phyloP scores from a whole-genome alignment of 345 rosid species.

The Pistacia atlantica region DNA sequence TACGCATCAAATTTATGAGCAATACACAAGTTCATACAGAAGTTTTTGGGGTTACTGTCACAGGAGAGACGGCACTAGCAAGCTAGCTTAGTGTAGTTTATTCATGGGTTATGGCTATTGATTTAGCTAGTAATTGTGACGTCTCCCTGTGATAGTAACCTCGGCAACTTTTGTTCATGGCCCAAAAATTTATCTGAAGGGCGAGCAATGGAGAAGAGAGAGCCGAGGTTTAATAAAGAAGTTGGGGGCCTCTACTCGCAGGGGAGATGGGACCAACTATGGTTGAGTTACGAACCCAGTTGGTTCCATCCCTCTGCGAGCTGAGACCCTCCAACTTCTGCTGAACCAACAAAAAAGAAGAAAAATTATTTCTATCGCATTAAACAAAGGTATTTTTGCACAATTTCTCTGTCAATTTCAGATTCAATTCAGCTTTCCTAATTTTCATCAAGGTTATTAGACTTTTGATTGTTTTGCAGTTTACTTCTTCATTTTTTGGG shows the following conservation, averaged over 20 bases:
- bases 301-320: not conserved
- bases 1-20: no score
- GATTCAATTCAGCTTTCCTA: not conserved
- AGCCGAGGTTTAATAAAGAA: not conserved
- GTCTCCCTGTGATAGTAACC: no score
- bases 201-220: not conserved
- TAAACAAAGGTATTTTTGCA: not conserved
- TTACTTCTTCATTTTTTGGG: no score
- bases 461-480: no score
- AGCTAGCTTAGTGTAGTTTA: no score
- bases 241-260: not conserved
- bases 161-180: not conserved
- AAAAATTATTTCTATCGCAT: no score
- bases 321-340: not conserved
- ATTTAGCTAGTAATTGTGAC: no score
- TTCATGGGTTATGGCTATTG: no score
- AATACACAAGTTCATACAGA: not conserved
- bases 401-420: not conserved
- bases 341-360: not conserved
- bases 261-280: slow-evolving; percentile 12
- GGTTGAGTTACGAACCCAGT: not conserved
- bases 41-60: not conserved
- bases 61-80: no score
- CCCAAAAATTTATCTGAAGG: no score
- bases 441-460: not conserved